Evolutionary conservation across 352 stramenopile species (phyloP).

Genomic region (Albugo laibachii): DNA sequence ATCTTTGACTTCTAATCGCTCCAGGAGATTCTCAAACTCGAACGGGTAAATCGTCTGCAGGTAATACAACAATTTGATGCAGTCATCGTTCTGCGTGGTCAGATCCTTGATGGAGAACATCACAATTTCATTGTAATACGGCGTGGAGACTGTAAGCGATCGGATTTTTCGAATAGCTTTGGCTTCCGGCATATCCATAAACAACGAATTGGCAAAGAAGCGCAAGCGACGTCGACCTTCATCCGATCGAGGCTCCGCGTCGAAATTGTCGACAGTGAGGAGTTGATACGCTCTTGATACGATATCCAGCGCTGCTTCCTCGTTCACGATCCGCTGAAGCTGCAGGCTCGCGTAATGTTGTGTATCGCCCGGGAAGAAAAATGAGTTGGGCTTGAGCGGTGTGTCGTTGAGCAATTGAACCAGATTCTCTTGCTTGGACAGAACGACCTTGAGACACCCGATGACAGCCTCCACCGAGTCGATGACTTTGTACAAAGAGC

Average conservation of each 20-base stretch:
- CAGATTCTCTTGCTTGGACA: slow-evolving; percentile 70
- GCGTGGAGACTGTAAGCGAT: slow-evolving; percentile 64
- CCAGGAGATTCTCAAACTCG: slow-evolving; percentile 71
- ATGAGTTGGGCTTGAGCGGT: slow-evolving; percentile 69
- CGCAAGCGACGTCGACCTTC: slow-evolving; percentile 68
- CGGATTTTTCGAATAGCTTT: slow-evolving; percentile 74
- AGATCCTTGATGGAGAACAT: slow-evolving; percentile 81
- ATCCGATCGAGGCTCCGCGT: slow-evolving; percentile 68
- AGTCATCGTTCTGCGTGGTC: slow-evolving; percentile 70
- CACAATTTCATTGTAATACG: slow-evolving; percentile 82
- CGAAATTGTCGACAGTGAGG: slow-evolving; percentile 78
- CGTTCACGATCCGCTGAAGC: slow-evolving; percentile 59
- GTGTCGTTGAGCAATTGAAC: slow-evolving; percentile 74
- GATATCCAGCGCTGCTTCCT: slow-evolving; percentile 64
- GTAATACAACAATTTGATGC: slow-evolving; percentile 95
- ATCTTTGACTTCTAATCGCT: slow-evolving; percentile 55
- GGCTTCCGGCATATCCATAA: slow-evolving; percentile 80
- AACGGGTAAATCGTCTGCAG: slow-evolving; percentile 77
- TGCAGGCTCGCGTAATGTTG: slow-evolving; percentile 71
- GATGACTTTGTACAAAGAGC: slow-evolving; percentile 62
- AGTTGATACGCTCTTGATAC: slow-evolving; percentile 69
- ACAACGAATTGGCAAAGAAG: slow-evolving; percentile 78
- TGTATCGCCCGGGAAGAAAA: slow-evolving; percentile 71
- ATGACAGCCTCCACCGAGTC: slow-evolving; percentile 64
- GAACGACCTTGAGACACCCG: slow-evolving; percentile 68